A percentile compares a stretch with the other conserved stretches of the same genome.
Conservation (phyloP, 139 green algal genomes). For the Coelastrella sp. region DNA sequence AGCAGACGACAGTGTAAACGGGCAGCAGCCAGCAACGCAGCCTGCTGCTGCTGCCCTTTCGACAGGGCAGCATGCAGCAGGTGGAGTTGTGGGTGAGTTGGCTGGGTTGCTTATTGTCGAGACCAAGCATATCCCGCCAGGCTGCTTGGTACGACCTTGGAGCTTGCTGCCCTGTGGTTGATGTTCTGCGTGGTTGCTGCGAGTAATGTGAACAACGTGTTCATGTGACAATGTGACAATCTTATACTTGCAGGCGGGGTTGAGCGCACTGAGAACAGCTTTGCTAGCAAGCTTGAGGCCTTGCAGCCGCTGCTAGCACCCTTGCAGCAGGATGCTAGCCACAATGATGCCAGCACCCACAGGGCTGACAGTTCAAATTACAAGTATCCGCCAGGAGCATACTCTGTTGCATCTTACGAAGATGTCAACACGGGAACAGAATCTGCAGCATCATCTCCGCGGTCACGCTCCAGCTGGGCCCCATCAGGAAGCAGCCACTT, state of each 20-base stretch:
- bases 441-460: conserved; percentile 22
- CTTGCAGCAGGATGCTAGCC: conserved; percentile 9
- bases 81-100: neutral
- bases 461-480: conserved; percentile 28
- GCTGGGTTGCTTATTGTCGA: too few relatives aligned
- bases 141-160: too few relatives aligned
- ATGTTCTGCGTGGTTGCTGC: too few relatives aligned
- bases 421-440: neutral
- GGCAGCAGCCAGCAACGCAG: conserved; percentile 36
- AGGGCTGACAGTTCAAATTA: conserved; percentile 25
- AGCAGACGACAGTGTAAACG: neutral
- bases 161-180: too few relatives aligned
- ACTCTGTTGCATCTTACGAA: conserved; percentile 8
- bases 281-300: neutral
- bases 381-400: neutral
- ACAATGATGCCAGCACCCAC: neutral
- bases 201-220: too few relatives aligned
- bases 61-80: conserved; percentile 20
- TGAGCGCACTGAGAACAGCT: neutral
- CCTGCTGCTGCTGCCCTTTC: conserved; percentile 37
- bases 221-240: too few relatives aligned
- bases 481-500: neutral
- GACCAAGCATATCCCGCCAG: too few relatives aligned
- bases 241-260: neutral
- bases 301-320: conserved; percentile 29